Evolutionary conservation across 345 rosid species (phyloP).

Genomic region (Euphorbia pulcherrima): DNA sequence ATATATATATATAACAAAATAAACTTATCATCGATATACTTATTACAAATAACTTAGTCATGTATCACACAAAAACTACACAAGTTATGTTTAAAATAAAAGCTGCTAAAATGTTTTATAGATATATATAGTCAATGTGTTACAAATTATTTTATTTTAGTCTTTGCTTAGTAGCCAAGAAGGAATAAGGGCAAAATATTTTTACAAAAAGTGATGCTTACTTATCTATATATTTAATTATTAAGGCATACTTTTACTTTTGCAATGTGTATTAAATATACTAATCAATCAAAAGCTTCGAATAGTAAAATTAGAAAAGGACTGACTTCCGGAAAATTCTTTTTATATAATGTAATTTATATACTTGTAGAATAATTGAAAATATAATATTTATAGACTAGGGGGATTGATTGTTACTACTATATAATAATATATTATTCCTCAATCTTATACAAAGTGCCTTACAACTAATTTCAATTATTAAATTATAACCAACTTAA

Average conservation of each 20-base stretch:
- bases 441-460: conserved; percentile 23
- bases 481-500: not conserved
- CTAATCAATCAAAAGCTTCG: conserved; percentile 5
- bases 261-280: not conserved
- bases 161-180: conserved; percentile 8
- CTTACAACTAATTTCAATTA: conserved; percentile 27
- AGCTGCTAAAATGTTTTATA: too few species aligned
- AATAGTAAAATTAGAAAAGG: conserved; percentile 10
- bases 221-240: not conserved
- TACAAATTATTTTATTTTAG: too few species aligned
- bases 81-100: too few species aligned
- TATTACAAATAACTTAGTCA: too few species aligned
- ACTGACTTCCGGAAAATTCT: conserved; percentile 6
- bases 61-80: too few species aligned
- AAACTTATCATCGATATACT: too few species aligned
- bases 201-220: not conserved
- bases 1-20: too few species aligned
- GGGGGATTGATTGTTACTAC: not conserved
- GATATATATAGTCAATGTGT: too few species aligned
- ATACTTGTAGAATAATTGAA: conserved; percentile 27
- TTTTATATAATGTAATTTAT: conserved; percentile 4
- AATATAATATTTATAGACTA: not conserved
- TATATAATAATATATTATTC: too few species aligned
- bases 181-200: not conserved
- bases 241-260: not conserved